Percentiles rank a stretch among this genome's conserved stretches.
Conservation (phyloP, 257 asterid genomes). For the Mitragyna speciosa region DNA sequence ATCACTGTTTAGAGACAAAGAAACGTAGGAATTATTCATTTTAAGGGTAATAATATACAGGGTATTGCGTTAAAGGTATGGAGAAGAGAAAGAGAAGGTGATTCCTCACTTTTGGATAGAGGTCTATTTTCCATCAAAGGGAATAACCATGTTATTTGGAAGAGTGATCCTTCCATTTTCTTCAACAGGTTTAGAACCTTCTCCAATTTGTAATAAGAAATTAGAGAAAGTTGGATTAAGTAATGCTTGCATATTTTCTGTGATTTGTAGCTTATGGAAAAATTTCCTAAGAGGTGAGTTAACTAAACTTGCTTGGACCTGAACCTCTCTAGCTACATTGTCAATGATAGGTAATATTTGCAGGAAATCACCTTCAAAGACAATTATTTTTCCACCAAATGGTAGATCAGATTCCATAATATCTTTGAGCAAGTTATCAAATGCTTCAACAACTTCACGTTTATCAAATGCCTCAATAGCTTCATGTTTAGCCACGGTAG, state of each 20-base stretch:
- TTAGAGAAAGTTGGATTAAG: neutral
- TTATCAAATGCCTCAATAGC: neutral
- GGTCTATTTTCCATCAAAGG: no score
- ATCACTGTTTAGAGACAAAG: no score
- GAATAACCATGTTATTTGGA: no score
- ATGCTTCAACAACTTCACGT: no score
- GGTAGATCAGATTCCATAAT: neutral
- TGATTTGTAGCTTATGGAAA: neutral
- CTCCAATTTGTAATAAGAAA: no score
- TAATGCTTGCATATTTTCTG: neutral
- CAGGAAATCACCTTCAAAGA: slow-evolving; percentile 7
- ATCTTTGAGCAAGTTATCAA: neutral
- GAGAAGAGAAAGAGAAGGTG: no score
- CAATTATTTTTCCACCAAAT: slow-evolving; percentile 1
- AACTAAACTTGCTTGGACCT: neutral
- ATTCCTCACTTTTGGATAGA: no score
- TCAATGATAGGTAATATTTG: neutral
- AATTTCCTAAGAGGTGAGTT: neutral
- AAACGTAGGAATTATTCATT: no score
- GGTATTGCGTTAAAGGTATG: no score
- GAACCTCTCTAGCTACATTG: neutral
- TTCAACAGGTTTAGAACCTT: no score
- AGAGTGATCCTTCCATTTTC: no score
- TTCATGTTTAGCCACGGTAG: neutral
- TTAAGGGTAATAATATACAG: no score